phyloP scores from a whole-genome alignment of 768 basidiomycete species.

The Bullera alba region DNA sequence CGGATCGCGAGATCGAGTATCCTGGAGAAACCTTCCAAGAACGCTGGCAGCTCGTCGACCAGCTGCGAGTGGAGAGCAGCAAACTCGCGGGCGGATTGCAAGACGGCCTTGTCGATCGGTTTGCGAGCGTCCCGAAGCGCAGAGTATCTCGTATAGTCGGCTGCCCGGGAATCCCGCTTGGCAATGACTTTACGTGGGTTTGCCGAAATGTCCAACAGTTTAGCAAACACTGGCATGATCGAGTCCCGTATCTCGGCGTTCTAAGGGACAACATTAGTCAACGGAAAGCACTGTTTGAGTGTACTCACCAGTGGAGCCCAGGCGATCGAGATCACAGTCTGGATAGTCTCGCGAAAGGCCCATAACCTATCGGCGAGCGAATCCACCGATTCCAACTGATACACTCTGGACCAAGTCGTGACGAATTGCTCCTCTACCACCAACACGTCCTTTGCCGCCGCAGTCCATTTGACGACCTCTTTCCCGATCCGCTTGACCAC shows the following conservation, averaged over 20 bases:
- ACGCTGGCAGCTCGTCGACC: conserved; percentile 43
- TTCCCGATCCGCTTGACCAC: conserved; percentile 36
- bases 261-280: conserved; percentile 8
- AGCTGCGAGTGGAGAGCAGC: conserved; percentile 45
- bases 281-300: not conserved
- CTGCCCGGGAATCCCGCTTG: conserved; percentile 27
- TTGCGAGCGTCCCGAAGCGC: conserved; percentile 18
- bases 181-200: conserved; percentile 42
- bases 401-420: conserved; percentile 30
- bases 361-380: conserved; percentile 35
- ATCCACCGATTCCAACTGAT: conserved; percentile 37
- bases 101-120: conserved; percentile 24
- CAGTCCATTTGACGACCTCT: conserved; percentile 35
- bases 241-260: conserved; percentile 36
- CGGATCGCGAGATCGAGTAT: conserved; percentile 36
- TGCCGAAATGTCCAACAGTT: conserved; percentile 27
- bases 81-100: conserved; percentile 41
- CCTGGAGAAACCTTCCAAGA: conserved; percentile 39
- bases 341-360: conserved; percentile 32
- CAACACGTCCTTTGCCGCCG: conserved; percentile 35
- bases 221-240: conserved; percentile 40
- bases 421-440: conserved; percentile 26
- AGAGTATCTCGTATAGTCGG: conserved; percentile 38
- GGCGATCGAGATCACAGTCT: conserved; percentile 22
- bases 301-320: conserved; percentile 38